A percentile compares a stretch with the other conserved stretches of the same genome.
These are phyloP conservation scores for Rhododendron ferrugineum DNA, from an alignment of 148 eudicot species.

Conservation along the genomic window DNA sequence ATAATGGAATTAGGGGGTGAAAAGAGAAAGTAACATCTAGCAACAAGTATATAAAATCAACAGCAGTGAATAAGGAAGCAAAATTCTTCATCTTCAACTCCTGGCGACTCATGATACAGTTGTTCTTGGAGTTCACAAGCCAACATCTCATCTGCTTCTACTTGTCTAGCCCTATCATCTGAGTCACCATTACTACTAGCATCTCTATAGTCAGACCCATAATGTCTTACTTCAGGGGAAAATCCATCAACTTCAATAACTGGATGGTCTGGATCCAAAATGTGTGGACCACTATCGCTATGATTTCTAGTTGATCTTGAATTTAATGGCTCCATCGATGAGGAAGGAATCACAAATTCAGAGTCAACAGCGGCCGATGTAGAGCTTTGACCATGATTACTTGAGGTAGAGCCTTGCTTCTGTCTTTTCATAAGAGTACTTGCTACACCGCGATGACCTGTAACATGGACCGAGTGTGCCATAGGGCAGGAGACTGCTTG, in stretches of 20 bases:
- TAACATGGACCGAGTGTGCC: conserved; percentile 12
- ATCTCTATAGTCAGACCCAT: conserved; percentile 14
- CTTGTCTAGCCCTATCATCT: conserved; percentile 55
- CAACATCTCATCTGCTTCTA: conserved; percentile 83
- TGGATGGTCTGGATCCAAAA: conserved; percentile 14
- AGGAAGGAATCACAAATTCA: conserved; percentile 35
- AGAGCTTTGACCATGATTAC: conserved; percentile 33
- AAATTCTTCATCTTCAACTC: conserved; percentile 46
- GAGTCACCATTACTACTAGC: conserved; percentile 26
- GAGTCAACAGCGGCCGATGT: conserved; percentile 17
- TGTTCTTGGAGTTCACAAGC: conserved; percentile 95
- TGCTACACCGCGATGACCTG: conserved; percentile 14
- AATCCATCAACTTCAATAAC: conserved; percentile 38
- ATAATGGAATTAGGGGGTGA: neutral
- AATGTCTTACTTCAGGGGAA: conserved; percentile 34
- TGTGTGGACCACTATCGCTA: conserved; percentile 15
- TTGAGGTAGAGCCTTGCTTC: conserved; percentile 34
- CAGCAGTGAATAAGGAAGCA: neutral
- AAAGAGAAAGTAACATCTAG: neutral
- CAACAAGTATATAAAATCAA: neutral
- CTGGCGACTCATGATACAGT: conserved; percentile 63
- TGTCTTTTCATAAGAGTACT: conserved; percentile 34
- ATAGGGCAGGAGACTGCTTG: conserved; percentile 1
- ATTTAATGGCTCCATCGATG: conserved; percentile 37
- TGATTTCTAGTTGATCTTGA: conserved; percentile 29